Base-by-base conservation (phyloP, 164 flowering plant species). In the Stephania cephalantha region DNA sequence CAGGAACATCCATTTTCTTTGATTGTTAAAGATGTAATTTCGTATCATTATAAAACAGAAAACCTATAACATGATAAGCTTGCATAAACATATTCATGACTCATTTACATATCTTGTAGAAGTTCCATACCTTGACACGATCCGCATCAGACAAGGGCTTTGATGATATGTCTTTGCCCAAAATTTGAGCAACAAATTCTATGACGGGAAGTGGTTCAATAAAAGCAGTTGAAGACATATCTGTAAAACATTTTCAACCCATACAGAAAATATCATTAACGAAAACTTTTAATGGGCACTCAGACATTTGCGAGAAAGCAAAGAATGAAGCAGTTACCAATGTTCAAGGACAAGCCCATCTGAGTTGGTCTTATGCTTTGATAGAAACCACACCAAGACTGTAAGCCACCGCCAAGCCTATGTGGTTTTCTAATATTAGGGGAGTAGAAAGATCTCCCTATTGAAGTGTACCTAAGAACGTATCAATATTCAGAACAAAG, bases 351-450 rank as follows among this genome's bases (percentile, higher is more conserved):
- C 75, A 92, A 73, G 12, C 97, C 97, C 93, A 89, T 92, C 73
- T 89, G 93, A 31, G 95, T 90, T 5, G 94, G 97, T 22, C 86
- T 78, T 22, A 91, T 76, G 64, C 91, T 90, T 77, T 91, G 91
- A 66, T 90, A 90, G 81, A 90, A 91, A n/a, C 94, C 97, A 70
- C 88, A 76, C 93, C 97, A 91, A 50, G 86, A 78, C 68, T 91
- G 84, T 25, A 91, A 76, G 4, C 97, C 94, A 44, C 77, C 86
- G 31, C 91, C 92, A 1, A 90, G 81, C 31, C 78, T 74, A 50
- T 85, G 85, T 22, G 83, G 83, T 72, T 71, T 85, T 67, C 82
- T 78, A 72, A 90, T 68, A 71, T 77, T 46, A 63, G 90, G 88
- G 48, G 92, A 87, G 74, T 78, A 90, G 70, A 91, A 84, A 25